These are phyloP conservation scores for Dothidotthia symphoricarpi DNA, from an alignment of 2,329 filamentous ascomycete species.

Conservation along the genomic window DNA sequence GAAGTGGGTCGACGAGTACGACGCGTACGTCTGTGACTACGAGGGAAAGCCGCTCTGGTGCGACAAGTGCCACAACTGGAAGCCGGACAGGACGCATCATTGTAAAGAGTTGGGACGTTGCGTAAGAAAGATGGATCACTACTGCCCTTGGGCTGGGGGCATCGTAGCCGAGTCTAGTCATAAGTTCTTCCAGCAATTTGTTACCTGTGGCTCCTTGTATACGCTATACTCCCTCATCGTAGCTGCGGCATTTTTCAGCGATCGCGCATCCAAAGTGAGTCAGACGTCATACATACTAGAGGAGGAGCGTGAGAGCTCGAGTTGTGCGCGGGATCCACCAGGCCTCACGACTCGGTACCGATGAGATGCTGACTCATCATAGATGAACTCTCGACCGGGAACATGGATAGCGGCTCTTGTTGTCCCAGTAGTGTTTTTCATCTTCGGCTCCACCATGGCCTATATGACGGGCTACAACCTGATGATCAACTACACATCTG, in stretches of 20 bases:
- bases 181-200: conserved; percentile 92
- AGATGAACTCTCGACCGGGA: conserved; percentile 26
- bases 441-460: conserved; percentile 81
- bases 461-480: conserved; percentile 68
- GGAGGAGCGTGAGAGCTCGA: too few species aligned
- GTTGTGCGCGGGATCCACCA: not conserved
- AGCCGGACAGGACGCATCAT: conserved; percentile 84
- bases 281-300: too few species aligned
- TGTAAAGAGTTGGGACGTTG: conserved; percentile 79
- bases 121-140: conserved; percentile 89
- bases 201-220: conserved; percentile 68
- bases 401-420: conserved; percentile 64
- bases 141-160: conserved; percentile 94
- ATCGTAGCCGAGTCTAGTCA: conserved; percentile 82
- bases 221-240: conserved; percentile 64
- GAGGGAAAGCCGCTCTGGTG: conserved; percentile 85
- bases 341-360: not conserved
- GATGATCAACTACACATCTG: conserved; percentile 74
- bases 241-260: conserved; percentile 62
- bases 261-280: conserved; percentile 51
- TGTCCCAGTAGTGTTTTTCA: conserved; percentile 67
- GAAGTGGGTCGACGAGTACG: conserved; percentile 69
- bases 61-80: conserved; percentile 78
- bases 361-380: not conserved
- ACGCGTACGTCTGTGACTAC: conserved; percentile 78